Percentiles rank a stretch among this genome's conserved stretches.
Evolutionary conservation across 2,329 filamentous ascomycete species (phyloP).

Genomic region (Orbilia quercus): DNA sequence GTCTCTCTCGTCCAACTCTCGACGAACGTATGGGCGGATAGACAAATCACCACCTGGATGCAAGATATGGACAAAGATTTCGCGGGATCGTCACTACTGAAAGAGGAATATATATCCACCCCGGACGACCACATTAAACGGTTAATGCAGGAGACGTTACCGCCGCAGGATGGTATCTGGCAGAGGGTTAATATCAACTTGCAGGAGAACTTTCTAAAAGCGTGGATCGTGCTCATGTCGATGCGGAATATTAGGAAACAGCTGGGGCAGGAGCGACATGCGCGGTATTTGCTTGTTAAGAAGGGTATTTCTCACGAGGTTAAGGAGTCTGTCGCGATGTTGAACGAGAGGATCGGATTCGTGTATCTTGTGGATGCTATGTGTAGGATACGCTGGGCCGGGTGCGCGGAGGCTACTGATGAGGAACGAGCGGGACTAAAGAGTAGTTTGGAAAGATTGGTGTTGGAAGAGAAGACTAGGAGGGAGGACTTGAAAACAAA

Average conservation of each 20-base stretch:
- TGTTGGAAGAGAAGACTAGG: constrained; percentile 67
- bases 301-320: constrained; percentile 72
- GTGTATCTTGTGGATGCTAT: constrained; percentile 88
- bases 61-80: constrained; percentile 66
- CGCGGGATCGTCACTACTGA: constrained; percentile 28
- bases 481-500: constrained; percentile 60
- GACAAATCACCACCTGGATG: constrained; percentile 79
- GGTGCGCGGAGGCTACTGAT: constrained; percentile 75
- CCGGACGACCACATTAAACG: constrained; percentile 50
- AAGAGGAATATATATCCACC: constrained; percentile 44
- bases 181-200: constrained; percentile 90
- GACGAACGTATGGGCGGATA: constrained; percentile 84
- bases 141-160: constrained; percentile 25
- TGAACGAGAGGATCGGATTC: constrained; percentile 94
- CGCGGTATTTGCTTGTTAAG: constrained; percentile 70
- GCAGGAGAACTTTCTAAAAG: constrained; percentile 78
- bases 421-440: constrained; percentile 76
- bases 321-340: constrained; percentile 73
- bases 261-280: constrained; percentile 69
- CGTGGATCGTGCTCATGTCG: constrained; percentile 69
- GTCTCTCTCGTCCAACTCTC: constrained; percentile 84
- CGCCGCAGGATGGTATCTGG: constrained; percentile 65
- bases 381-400: constrained; percentile 94
- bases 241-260: constrained; percentile 69
- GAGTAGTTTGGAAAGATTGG: constrained; percentile 72